Base-by-base conservation (phyloP, 176 grass and related monocot genomes). In the Canna indica region DNA sequence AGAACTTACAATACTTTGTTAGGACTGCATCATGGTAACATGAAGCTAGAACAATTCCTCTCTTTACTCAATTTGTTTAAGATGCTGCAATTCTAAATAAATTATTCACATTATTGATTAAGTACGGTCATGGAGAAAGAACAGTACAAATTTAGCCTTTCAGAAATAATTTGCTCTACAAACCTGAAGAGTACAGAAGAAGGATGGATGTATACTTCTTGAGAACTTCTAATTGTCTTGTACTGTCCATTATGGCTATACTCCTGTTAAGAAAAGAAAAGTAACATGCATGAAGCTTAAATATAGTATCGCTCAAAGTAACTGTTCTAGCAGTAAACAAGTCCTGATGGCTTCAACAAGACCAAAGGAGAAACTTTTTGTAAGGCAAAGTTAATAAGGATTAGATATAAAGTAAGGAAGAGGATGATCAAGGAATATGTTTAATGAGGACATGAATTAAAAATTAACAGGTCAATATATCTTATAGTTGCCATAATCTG, bases 121-220 rank as follows among this genome's bases (percentile, higher is more conserved):
- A 56, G 7, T 56, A 56, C 1, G 15, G 4, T 24, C 52, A 17
- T 63, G 60, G 15, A 20, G 30, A 33, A 63, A 20, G 7, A 16
- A 63, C 3, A 34, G 7, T 11, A 14, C 1, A 33, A 63, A 32
- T 20, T 35, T 33, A 63, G 60, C 30, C 15, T 20, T 35, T 63
- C 20, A 35, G 18, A 2, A 27, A 22, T 38, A 65, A 35, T 22
- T 57, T 25, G 25, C 6, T 36, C 73, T 73, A 81, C 73, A 76
- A 74, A 91, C 93, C 88, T 89, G 79, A 96, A 96, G 64, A 96
- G 86, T 64, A 91, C 88, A 46, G 93, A 96, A 81, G 93, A 96
- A 76, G 93, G 93, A 85, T 96, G 93, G 24, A 96, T 96, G 68
- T 89, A 96, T 36, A 96, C 88, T 96, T 96, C 93, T 79, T 91